Base-by-base conservation (phyloP, 192 early-diverging fungal species). In the Oehlia diaphana region DNA sequence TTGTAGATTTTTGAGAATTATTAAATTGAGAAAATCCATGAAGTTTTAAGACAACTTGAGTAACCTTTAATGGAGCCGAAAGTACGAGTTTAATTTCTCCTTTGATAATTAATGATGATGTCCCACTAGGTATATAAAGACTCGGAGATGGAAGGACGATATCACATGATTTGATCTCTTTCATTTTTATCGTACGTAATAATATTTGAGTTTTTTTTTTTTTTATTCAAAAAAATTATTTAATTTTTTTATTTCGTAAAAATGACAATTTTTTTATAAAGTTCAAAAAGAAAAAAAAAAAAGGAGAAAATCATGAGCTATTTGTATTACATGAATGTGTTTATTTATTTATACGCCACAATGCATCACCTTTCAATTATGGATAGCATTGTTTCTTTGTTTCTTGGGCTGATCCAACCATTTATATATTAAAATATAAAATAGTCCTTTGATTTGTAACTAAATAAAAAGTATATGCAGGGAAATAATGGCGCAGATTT, bases 1-100 rank as follows among this genome's bases (percentile, higher is more conserved):
- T 79, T 26, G 67, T 23, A 31, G 68, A 4, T 71, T 79, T 79
- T 71, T 79, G 77, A 23, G 77, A 79, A 37, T 79, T 69, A 71
- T 79, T 42, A 69, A 61, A 71, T 71, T 79, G 77, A 35, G 77
- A 70, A 71, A 42, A 79, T 70, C 77, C 77, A 61, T 79, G 77
- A 42, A 79, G 65, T 14, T 79, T 79, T 62, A 71, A n/a, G 8
- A 79, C 67, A 61, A 70, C 65, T 62, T 79, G 77, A 69, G 61
- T 79, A 39, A 79, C 64, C 62, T 79, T 79, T 53, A 79, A 19
- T 62, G 77, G 50, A 35, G 77, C 5, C 3, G 77, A 19, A 69
- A 79, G 68, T 19, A 19, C 50, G 39, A 79, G 37, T 9, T 35
- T 23, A 19, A 79, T 79, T 9, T 69, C 58, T 9, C 77, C 77